Evolutionary conservation across 2,329 filamentous ascomycete species (phyloP).

Genomic region (Colletotrichum sansevieriae): DNA sequence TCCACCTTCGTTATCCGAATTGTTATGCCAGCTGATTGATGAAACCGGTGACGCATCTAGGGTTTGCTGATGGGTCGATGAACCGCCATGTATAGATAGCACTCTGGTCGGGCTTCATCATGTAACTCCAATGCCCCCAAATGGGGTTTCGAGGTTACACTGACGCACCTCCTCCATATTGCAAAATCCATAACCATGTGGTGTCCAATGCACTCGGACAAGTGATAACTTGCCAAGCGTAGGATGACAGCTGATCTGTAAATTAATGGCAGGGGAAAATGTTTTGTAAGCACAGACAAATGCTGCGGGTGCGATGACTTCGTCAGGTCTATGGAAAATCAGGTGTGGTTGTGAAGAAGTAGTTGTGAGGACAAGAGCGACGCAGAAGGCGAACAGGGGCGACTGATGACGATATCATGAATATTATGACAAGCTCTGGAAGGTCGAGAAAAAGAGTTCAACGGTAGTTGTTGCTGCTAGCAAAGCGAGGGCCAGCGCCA

Average conservation of each 20-base stretch:
- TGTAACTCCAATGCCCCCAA: conserved; percentile 32
- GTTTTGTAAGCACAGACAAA: conserved; percentile 59
- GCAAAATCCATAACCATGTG: conserved; percentile 73
- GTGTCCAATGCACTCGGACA: conserved; percentile 69
- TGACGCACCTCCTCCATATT: conserved; percentile 53
- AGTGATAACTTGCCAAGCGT: conserved; percentile 64
- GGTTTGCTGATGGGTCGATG: conserved; percentile 21
- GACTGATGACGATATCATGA: conserved; percentile 48
- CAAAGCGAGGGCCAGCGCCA: conserved; percentile 67
- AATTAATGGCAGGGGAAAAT: conserved; percentile 66
- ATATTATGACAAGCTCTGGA: conserved; percentile 20
- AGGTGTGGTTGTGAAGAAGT: conserved; percentile 37
- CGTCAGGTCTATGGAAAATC: conserved; percentile 48
- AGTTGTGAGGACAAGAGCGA: conserved; percentile 32
- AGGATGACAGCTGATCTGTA: conserved; percentile 70
- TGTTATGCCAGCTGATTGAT: neutral
- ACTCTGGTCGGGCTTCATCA: conserved; percentile 32
- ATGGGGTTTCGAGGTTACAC: conserved; percentile 26
- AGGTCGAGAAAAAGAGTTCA: conserved; percentile 49
- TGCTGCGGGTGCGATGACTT: conserved; percentile 53
- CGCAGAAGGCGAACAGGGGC: conserved; percentile 32
- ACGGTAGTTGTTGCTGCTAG: conserved; percentile 66
- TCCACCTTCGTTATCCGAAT: conserved; percentile 6
- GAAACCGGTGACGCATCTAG: conserved; percentile 18
- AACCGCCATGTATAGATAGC: conserved; percentile 37